phyloP scores from a whole-genome alignment of 2,329 filamentous ascomycete species.

The Simplicillium sp. region DNA sequence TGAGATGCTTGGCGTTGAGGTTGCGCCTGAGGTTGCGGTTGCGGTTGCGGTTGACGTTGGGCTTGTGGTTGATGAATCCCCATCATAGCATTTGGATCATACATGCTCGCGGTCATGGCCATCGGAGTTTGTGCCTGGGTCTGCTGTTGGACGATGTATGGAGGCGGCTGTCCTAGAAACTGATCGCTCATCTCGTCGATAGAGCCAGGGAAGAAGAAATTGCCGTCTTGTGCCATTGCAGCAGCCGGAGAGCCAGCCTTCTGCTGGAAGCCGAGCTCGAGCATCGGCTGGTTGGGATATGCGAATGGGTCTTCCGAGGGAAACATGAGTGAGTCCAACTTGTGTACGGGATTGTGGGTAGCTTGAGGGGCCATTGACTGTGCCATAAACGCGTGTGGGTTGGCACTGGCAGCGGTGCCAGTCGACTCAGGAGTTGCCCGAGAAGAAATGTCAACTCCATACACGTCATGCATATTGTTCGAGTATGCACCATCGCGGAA shows the following conservation, averaged over 20 bases:
- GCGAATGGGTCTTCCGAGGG: conserved; percentile 68
- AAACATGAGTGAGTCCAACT: conserved; percentile 73
- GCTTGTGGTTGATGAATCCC: conserved; percentile 16
- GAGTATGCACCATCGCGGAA: conserved; percentile 27
- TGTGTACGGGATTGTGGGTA: conserved; percentile 44
- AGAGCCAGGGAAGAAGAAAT: conserved; percentile 41
- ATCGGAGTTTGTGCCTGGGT: conserved; percentile 31
- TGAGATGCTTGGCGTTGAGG: conserved; percentile 1
- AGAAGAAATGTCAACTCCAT: conserved; percentile 34
- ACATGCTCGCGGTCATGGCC: conserved; percentile 33
- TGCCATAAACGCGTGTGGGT: conserved; percentile 20
- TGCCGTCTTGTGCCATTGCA: conserved; percentile 25
- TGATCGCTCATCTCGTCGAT: conserved; percentile 65
- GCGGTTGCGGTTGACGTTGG: conserved; percentile 20
- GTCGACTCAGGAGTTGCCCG: conserved; percentile 32
- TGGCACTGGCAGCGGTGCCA: conserved; percentile 30
- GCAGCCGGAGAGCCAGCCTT: conserved; percentile 18
- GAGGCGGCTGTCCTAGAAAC: conserved; percentile 59
- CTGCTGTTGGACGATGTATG: conserved; percentile 50
- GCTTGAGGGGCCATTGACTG: conserved; percentile 20
- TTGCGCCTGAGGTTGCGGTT: conserved; percentile 12
- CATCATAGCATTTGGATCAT: conserved; percentile 31
- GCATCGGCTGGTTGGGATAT: conserved; percentile 69
- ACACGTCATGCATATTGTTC: conserved; percentile 31
- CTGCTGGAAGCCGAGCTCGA: conserved; percentile 40